Conservation (phyloP, 352 stramenopile species). For the Poterioochromonas sp. region DNA sequence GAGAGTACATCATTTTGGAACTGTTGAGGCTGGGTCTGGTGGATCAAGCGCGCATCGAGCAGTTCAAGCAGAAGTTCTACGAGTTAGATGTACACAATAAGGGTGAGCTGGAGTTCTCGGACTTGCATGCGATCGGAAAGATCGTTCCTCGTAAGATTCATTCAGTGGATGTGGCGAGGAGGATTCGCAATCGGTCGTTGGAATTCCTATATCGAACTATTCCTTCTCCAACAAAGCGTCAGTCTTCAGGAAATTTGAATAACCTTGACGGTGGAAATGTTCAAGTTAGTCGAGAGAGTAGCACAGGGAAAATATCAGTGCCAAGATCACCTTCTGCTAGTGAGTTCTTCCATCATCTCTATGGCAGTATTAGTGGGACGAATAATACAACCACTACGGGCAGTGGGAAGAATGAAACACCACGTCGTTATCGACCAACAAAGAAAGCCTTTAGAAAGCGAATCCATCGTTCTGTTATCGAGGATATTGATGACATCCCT, state of each 20-base stretch:
- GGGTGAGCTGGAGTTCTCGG: not conserved
- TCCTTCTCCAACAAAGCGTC: too few relatives aligned
- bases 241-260: too few relatives aligned
- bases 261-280: too few relatives aligned
- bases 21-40: not conserved
- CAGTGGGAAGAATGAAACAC: too few relatives aligned
- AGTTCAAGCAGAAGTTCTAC: not conserved
- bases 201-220: not conserved
- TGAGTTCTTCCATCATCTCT: not conserved
- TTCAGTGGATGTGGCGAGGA: not conserved
- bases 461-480: too few relatives aligned
- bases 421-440: too few relatives aligned
- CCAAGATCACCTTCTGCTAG: not conserved
- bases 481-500: too few relatives aligned
- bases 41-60: not conserved
- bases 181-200: not conserved
- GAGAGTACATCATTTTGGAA: constrained; percentile 25
- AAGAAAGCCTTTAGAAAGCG: too few relatives aligned
- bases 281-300: too few relatives aligned
- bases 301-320: too few relatives aligned
- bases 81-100: not conserved
- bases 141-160: constrained; percentile 24
- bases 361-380: too few relatives aligned
- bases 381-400: too few relatives aligned
- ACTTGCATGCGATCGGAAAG: not conserved